These are phyloP conservation scores for Metschnikowia baotianmanensis DNA, from an alignment of 805 yeast species.

Conservation along the genomic window DNA sequence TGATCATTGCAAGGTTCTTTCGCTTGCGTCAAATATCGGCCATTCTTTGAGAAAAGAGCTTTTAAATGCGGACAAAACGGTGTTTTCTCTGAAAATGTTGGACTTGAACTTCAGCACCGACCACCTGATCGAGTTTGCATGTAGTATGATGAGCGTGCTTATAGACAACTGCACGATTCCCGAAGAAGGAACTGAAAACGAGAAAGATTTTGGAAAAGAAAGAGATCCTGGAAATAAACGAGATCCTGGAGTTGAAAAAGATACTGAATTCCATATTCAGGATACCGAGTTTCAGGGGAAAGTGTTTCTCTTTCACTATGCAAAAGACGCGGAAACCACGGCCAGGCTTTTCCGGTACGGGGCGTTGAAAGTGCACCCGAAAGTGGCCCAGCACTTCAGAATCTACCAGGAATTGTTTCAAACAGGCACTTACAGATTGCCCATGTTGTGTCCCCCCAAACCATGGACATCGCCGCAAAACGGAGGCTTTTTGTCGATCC, in stretches of 20 bases:
- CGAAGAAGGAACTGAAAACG: background rate
- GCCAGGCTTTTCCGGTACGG: slow-evolving; percentile 11
- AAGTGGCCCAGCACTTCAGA: slow-evolving; percentile 9
- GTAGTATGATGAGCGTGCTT: slow-evolving; percentile 18
- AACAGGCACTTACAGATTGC: slow-evolving; percentile 21
- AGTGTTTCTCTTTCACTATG: slow-evolving; percentile 8
- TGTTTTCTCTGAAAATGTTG: background rate
- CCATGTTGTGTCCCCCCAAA: slow-evolving; percentile 40
- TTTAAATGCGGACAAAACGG: background rate
- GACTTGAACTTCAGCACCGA: slow-evolving; percentile 17
- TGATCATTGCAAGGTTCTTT: slow-evolving; percentile 17
- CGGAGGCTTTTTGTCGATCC: slow-evolving; percentile 36
- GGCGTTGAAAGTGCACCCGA: slow-evolving; percentile 12
- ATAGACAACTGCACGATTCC: slow-evolving; percentile 18
- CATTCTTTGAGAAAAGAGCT: slow-evolving; percentile 4
- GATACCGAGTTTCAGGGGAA: background rate
- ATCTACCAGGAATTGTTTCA: slow-evolving; percentile 12
- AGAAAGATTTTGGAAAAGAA: too few species aligned
- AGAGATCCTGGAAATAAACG: too few species aligned
- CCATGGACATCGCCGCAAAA: slow-evolving; percentile 31
- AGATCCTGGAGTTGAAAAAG: too few species aligned
- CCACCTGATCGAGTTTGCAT: slow-evolving; percentile 21
- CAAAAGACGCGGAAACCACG: background rate
- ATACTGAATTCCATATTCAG: too few species aligned
- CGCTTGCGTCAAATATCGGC: slow-evolving; percentile 14